Evolutionary conservation across 441 rosid species (phyloP), one percentile per base, ranked within the genome.

Genomic region (Brassica hybrid): DNA sequence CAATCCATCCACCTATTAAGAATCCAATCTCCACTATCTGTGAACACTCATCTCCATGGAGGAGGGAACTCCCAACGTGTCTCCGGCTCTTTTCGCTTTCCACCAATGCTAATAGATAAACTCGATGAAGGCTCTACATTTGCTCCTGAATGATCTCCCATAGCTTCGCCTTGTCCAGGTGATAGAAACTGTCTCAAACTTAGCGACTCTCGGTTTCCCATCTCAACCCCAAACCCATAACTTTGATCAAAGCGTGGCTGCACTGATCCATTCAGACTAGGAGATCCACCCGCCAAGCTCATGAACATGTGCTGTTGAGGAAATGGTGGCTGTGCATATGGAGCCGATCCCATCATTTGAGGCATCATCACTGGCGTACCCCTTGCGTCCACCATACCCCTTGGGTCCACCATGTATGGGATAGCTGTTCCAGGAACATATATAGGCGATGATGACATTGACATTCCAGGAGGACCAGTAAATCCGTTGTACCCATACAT

Each of bases 61-160:
- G 94, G 95, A 81, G 89, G 89, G 27, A 83, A 94, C 27, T 94
- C 98, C 97, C 97, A 86, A 23, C 93, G 91, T 14, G 91, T 60
- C 25, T 96, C 98, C 0, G 96, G 95, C 79, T 94, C 97, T 86
- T 93, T 92, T 75, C 98, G 86, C 82, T 94, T 96, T 19, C 81
- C 89, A 43, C 90, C 94, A 13, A 83, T 74, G 43, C 87, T 88
- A 30, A 72, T 66, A 27, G 80, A 80, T 7, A 95, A 86, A 83
- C 92, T 85, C 2, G 94, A 85, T 13, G 93, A 79, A 10, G 93
- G 85, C 63, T 85, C 96, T 34, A 83, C 73, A 75, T 74, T 83
- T 69, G 78, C 83, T 80, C 90, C 81, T 17, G 86, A 70, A 54
- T 84, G 91, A 75, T 94, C 98, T 67, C 90, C 94, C 72, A 83